These are phyloP conservation scores for Kwoniella sp. DNA, from an alignment of 768 basidiomycete genomes.

Conservation along the genomic window DNA sequence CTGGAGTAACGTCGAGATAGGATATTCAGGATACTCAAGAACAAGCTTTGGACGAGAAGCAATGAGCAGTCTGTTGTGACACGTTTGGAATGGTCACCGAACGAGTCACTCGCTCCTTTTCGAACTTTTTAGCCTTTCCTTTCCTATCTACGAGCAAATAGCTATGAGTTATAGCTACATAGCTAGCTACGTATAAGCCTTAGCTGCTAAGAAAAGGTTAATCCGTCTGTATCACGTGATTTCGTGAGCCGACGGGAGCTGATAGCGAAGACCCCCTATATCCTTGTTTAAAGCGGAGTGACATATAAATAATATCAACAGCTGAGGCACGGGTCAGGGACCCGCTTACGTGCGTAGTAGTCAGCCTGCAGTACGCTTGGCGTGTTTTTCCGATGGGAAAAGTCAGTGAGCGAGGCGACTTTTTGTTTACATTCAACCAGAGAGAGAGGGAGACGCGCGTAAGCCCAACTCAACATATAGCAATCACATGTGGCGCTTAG, in stretches of 20 bases:
- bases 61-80: not conserved
- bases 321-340: not conserved
- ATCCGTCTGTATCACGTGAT: not conserved
- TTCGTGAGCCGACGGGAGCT: not conserved
- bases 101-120: not conserved
- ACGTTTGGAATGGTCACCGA: not conserved
- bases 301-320: not conserved
- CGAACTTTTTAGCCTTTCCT: not conserved
- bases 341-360: slow-evolving; percentile 1
- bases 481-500: slow-evolving; percentile 1
- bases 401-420: too few species aligned
- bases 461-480: too few species aligned
- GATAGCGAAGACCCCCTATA: too few species aligned
- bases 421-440: not conserved
- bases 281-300: not conserved
- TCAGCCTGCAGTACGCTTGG: not conserved
- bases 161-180: too few species aligned
- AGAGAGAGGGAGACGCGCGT: not conserved
- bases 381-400: not conserved
- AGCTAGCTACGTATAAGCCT: not conserved
- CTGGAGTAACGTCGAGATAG: too few species aligned
- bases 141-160: not conserved
- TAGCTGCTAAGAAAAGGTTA: not conserved
- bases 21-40: too few species aligned
- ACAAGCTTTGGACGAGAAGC: too few species aligned